Conservation (phyloP, 768 basidiomycete genomes). For the Kwoniella bestiolae region DNA sequence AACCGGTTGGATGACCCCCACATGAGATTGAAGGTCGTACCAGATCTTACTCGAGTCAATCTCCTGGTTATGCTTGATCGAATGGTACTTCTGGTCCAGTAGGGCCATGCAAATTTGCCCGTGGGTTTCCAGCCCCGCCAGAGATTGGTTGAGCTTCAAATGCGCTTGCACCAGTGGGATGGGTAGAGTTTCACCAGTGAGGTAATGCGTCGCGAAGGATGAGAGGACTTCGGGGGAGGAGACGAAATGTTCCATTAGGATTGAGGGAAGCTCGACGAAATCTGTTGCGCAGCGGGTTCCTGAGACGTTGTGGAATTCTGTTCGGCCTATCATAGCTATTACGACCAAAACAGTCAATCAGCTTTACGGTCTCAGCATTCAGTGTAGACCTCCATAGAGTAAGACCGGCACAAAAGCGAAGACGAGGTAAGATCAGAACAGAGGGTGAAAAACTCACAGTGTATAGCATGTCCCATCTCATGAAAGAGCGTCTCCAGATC, state of each 20-base stretch:
- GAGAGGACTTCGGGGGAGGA: conserved; percentile 80
- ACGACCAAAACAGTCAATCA: no score
- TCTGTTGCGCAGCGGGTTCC: conserved; percentile 98
- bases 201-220: conserved; percentile 62
- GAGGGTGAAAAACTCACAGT: conserved; percentile 71
- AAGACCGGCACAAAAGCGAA: no score
- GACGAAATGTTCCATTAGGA: conserved; percentile 98
- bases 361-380: no score
- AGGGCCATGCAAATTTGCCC: conserved; percentile 85
- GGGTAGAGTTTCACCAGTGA: conserved; percentile 57
- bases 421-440: background rate
- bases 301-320: conserved; percentile 95
- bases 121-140: conserved; percentile 77
- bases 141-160: conserved; percentile 45
- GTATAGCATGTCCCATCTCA: conserved; percentile 99
- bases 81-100: conserved; percentile 90
- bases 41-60: conserved; percentile 76
- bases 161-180: conserved; percentile 52
- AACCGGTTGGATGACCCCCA: conserved; percentile 82
- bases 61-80: conserved; percentile 60
- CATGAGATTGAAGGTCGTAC: conserved; percentile 61
- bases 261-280: conserved; percentile 96
- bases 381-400: no score
- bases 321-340: conserved; percentile 97
- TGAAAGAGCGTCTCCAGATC: conserved; percentile 94